These are phyloP conservation scores for Ilex aquifolium DNA, from an alignment of 257 asterid genomes.

Conservation along the genomic window DNA sequence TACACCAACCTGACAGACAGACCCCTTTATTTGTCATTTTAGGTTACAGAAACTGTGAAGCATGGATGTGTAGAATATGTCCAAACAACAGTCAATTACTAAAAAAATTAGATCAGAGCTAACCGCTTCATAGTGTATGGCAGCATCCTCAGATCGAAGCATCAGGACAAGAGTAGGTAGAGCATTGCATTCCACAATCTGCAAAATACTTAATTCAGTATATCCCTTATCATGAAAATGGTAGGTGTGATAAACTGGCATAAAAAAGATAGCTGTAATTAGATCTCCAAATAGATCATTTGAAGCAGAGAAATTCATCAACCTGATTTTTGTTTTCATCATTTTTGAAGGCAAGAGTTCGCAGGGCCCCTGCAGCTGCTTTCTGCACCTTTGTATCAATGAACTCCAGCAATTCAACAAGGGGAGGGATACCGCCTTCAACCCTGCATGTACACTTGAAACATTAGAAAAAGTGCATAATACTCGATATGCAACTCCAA, in stretches of 20 bases:
- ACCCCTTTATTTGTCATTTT: conserved; percentile 12
- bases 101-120: conserved; percentile 17
- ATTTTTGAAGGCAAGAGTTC: conserved; percentile 96
- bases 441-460: conserved; percentile 34
- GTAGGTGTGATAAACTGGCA: no score
- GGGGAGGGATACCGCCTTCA: conserved; percentile 98
- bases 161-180: conserved; percentile 87
- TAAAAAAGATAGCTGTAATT: no score
- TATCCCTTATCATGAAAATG: conserved; percentile 6
- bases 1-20: conserved; percentile 83
- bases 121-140: conserved; percentile 99
- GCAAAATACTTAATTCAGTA: conserved; percentile 19
- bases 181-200: conserved; percentile 98
- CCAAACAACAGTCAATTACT: background rate
- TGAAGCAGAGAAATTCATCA: background rate
- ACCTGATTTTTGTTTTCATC: conserved; percentile 98
- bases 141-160: conserved; percentile 95
- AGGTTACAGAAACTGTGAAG: background rate
- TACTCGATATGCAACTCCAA: background rate
- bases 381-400: conserved; percentile 95
- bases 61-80: background rate
- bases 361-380: conserved; percentile 97
- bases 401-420: conserved; percentile 90
- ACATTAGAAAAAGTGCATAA: background rate
- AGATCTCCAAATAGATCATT: no score